Base-by-base conservation (phyloP, 2,329 filamentous ascomycete genomes). In the Botrytis fabae region DNA sequence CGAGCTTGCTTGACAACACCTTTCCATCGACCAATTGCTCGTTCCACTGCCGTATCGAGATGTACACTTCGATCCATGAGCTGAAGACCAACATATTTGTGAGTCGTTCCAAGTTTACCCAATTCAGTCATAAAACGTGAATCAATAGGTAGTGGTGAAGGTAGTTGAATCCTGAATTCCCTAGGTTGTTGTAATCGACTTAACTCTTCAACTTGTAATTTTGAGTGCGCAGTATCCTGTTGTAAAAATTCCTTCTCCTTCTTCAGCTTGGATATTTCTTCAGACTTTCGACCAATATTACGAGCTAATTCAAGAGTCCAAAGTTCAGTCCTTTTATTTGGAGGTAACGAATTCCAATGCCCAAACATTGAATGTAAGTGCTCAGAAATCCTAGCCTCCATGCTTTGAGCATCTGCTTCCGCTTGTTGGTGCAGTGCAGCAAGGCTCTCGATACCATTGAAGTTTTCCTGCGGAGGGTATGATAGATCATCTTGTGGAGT, bases 321-420 rank as follows among this genome's bases (percentile, higher is more conserved):
- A 10, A 91, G 84, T 75, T 90, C 88, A 40, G 84, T 84, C 70
- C 87, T 86, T 35, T 88, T 85, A 51, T 88, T 86, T 2, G 81
- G 76, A 0, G 90, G 82, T 40, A 96, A 84, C 2, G 85, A 85
- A 69, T 88, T 88, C 95, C 95, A 98, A 60, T 93, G 91, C 10
- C 87, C 86, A 80, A 90, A 97, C 0, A 93, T 90, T 22, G 91
- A 89, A n/a, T 92, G 88, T 9, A 97, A 82, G 80, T 98, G 95
- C 73, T 92, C 87, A 59, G 88, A 85, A 46, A 95, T 88, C 76
- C 92, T 90, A 69, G 89, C 88, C 75, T 94, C 90, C 69, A 95
- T 73, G 81, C 82, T 80, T 81, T 81, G 69, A 75, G 81, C 62
- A 79, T 81, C 74, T 65, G 83, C 82, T 75, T 81, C 78, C 25